Percentiles rank a stretch among this genome's conserved stretches.
Conservation (phyloP, 495 filamentous ascomycete species). For the Xylaria longipes region DNA sequence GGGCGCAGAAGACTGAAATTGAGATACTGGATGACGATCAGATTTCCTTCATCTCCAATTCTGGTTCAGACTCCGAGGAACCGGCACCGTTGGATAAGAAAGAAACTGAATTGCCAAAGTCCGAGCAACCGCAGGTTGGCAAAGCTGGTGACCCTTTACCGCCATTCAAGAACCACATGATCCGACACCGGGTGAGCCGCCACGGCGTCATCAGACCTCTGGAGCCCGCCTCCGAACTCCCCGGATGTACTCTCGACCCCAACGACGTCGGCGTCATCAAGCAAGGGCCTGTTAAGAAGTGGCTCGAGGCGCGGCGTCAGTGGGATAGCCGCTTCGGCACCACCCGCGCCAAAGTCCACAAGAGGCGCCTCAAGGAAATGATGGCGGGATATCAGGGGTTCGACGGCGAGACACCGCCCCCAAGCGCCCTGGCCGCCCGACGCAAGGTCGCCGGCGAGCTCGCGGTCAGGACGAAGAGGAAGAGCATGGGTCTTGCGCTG, state of each 20-base stretch:
- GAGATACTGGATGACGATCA: slow-evolving; percentile 81
- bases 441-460: slow-evolving; percentile 58
- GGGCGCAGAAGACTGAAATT: slow-evolving; percentile 78
- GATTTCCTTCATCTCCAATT: slow-evolving; percentile 73
- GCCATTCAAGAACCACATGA: slow-evolving; percentile 81
- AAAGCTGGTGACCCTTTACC: slow-evolving; percentile 84
- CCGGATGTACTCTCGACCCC: slow-evolving; percentile 64
- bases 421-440: slow-evolving; percentile 79
- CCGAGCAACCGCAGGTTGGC: slow-evolving; percentile 60
- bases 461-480: slow-evolving; percentile 54
- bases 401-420: slow-evolving; percentile 78
- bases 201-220: slow-evolving; percentile 75
- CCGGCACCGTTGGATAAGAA: slow-evolving; percentile 31
- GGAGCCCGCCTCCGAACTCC: slow-evolving; percentile 64
- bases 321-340: slow-evolving; percentile 75
- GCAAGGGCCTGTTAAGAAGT: slow-evolving; percentile 77
- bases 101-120: slow-evolving; percentile 9
- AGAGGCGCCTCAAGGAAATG: slow-evolving; percentile 72
- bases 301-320: slow-evolving; percentile 72
- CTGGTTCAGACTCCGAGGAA: slow-evolving; percentile 56
- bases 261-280: slow-evolving; percentile 80
- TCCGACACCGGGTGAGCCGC: slow-evolving; percentile 82
- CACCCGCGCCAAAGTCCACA: slow-evolving; percentile 71
- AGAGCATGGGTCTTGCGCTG: slow-evolving; percentile 76
- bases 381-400: slow-evolving; percentile 71